phyloP scores from a whole-genome alignment of 73 alveolate species.

The Paramecium sonneborni region DNA sequence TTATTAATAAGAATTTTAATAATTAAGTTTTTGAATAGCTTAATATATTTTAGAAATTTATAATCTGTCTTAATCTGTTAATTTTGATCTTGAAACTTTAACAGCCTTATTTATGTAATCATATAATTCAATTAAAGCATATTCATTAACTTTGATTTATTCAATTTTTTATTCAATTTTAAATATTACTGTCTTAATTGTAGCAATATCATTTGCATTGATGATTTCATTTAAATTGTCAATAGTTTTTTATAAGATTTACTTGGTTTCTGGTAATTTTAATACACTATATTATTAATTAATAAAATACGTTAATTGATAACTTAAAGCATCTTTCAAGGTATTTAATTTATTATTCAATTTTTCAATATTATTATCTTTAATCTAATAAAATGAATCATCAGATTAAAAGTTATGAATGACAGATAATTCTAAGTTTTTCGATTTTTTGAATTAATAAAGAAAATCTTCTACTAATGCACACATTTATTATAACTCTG shows the following conservation, averaged over 20 bases:
- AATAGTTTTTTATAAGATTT: neutral
- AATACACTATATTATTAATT: neutral
- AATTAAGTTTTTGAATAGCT: neutral
- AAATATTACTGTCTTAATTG: neutral
- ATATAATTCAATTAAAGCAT: neutral
- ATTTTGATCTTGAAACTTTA: neutral
- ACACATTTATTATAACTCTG: constrained; percentile 9
- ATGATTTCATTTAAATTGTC: neutral
- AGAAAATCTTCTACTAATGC: constrained; percentile 36
- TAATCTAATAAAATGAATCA: neutral
- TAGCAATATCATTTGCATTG: neutral
- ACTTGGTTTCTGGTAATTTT: neutral
- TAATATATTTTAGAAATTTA: neutral
- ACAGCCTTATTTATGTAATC: neutral
- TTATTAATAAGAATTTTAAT: neutral
- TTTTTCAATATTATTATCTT: neutral
- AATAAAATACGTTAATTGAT: neutral
- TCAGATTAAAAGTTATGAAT: neutral
- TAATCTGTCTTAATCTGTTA: neutral
- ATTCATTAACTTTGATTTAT: neutral
- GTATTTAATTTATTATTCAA: neutral
- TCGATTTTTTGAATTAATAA: neutral
- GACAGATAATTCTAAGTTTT: neutral
- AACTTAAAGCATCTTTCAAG: neutral
- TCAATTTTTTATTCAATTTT: neutral